Evolutionary conservation across 148 eudicot species (phyloP), one percentile per base, ranked within the genome.

Genomic region (Fagopyrum esculentum): DNA sequence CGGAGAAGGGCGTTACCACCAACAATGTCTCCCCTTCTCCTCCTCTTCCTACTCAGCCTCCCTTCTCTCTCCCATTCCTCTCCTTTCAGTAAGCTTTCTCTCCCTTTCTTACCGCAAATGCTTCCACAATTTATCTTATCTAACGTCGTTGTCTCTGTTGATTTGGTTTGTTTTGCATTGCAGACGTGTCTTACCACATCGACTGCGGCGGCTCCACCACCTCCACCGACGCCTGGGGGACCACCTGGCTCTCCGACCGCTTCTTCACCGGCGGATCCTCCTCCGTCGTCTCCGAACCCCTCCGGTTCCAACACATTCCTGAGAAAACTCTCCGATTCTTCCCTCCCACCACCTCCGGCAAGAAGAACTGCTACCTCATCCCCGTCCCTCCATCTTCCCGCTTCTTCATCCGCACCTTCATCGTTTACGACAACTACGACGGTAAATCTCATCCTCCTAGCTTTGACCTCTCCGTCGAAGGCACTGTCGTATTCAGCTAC

Each of bases 271-370:
- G 83, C 73, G 98, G 98, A 16, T 45, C 87, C 35, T 64, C 76
- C 60, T 82, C 93, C 22, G 76, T 92, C 44, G 97, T 95, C 11
- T 95, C 98, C 70, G 93, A 89, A 46, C 98, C 98, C 1, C 93
- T 95, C 73, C 91, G 61, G n/a, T 95, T 95, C 85, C 46, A 73
- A 1, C 82, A 82, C 74, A 68, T 55, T 15, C 82, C 86, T 0
- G 96, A 92, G 78, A 95, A 92, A 22, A 89, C 93, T 11, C 89
- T 95, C 77, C 93, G 98, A 2, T 89, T 80, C 88, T 93, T 93
- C 82, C 92, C 83, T 19, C 79, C 98, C 5, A 81, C 91, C 35
- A 84, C 88, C 30, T 56, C 91, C 68, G 97, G 97, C 45, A 91
- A 89, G 61, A 93, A 93, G 71, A 93, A 89, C 73, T 93, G 98